Evolutionary conservation across 805 yeast genomes (phyloP), one percentile per base, ranked within the genome.

Genomic region (Ogataea kodamae): DNA sequence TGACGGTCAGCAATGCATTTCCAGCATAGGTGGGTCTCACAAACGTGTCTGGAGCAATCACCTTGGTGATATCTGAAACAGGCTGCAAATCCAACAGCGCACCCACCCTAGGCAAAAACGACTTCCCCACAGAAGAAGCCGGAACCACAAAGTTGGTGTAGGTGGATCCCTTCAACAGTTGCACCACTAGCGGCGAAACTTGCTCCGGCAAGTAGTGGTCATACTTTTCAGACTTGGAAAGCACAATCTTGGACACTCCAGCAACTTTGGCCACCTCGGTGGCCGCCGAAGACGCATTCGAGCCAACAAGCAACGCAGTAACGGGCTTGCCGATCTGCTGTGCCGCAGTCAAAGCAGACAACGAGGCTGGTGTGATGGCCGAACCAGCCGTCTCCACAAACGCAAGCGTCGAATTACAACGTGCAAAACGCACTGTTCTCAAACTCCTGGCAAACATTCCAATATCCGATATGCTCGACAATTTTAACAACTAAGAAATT

Each of bases 11-110:
- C 39, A 86, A 66, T 5, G 94, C 95, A 61, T 92, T 92, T 30
- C 98, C 98, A 13, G 98, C 97, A 57, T 85, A 92, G 22, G 90
- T 87, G 28, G 97, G 97, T 59, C 97, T 81, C 22, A 81, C 78
- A 61, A 90, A 92, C 6, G 92, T 82, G 42, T 72, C 74, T 11
- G 74, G 68, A 32, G 76, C 65, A 45, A 72, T 74, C 23, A 90
- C 80, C 51, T 74, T 73, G 47, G 73, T 74, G 38, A 92, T 72
- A 55, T 90, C 97, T 17, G 90, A 77, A 31, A 92, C 64, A 18
- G 96, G 97, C 64, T 90, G 97, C 14, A 75, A 72, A 53, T 90
- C 95, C 30, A 90, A 64, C 37, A 82, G 52, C 1, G 96, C 96
- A 20, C 86, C 95, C 14, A 83, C 70, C 46, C 97, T 72, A 23